Evolutionary conservation across 1,284 basidiomycete genomes (phyloP), one percentile per base, ranked within the genome.

Genomic region (Sporisorium exsertum): DNA sequence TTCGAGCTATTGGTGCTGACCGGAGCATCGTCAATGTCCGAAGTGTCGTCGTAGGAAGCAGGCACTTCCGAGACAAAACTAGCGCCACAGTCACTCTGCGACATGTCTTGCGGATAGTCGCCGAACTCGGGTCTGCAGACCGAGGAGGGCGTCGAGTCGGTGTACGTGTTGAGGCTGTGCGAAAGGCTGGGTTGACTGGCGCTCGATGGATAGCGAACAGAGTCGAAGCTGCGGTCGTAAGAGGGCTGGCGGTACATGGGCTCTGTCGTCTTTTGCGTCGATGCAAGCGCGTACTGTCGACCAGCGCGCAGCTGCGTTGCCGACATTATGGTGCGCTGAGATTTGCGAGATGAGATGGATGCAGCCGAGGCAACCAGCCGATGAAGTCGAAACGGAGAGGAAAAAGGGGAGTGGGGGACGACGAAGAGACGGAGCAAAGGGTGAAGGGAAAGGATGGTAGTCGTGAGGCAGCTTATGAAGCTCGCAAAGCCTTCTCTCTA

Each of bases 31-130:
- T 76, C 73, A n/a, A 68, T 45, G 51, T 71, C 73, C 3, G 68
- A 71, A 18, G 37, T 67, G 55, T 76, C 73, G 57, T 76, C 68
- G 33, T 32, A 60, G n/a, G 61, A 64, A 0, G 73, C 43, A 8
- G 60, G 60, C 6, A 59, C 51, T 47, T 71, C 68, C 6, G 60
- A 63, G 20, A 61, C 51, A 22, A 65, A 63, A 45, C 64, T 67
- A 15, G 67, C 64, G 7, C 58, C 64, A 24, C 68, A n/a, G n/a
- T n/a, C n/a, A n/a, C n/a, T n/a, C n/a, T n/a, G n/a, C n/a, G n/a
- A n/a, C n/a, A n/a, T n/a, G n/a, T n/a, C n/a, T n/a, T n/a, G n/a
- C n/a, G n/a, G n/a, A n/a, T n/a, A n/a, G n/a, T n/a, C n/a, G n/a
- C n/a, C n/a, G n/a, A n/a, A n/a, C n/a, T n/a, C n/a, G n/a, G n/a